phyloP scores from a whole-genome alignment of 208 protist species.

The Crithidia thermophila region DNA sequence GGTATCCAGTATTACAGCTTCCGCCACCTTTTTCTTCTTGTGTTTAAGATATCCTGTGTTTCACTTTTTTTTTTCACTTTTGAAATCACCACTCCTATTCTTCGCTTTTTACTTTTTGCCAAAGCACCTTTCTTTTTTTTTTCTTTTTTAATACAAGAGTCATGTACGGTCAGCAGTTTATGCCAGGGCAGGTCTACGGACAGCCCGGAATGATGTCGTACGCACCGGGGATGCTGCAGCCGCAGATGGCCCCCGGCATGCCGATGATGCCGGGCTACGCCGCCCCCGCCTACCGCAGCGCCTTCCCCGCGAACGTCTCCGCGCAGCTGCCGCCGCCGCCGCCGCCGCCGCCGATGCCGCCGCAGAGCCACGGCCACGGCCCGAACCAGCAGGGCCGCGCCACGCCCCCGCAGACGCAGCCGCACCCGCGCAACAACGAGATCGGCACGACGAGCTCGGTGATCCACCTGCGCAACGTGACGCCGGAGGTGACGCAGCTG shows the following conservation, averaged over 20 bases:
- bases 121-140: too few species aligned
- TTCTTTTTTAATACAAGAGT: neutral
- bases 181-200: conserved; percentile 68
- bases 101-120: too few species aligned
- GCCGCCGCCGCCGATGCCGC: conserved; percentile 17
- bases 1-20: too few species aligned
- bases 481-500: conserved; percentile 89
- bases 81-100: too few species aligned
- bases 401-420: conserved; percentile 24
- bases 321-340: conserved; percentile 17
- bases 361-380: conserved; percentile 13
- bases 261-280: conserved; percentile 59
- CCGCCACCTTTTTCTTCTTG: too few species aligned
- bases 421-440: conserved; percentile 78
- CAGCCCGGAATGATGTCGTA: conserved; percentile 80
- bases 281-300: conserved; percentile 32
- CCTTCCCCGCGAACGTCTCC: conserved; percentile 33
- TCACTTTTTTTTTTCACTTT: too few species aligned
- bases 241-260: conserved; percentile 37
- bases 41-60: too few species aligned
- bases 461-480: conserved; percentile 92
- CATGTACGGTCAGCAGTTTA: conserved; percentile 84
- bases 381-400: conserved; percentile 14
- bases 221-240: conserved; percentile 32
- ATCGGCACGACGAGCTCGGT: conserved; percentile 86